Evolutionary conservation across 495 filamentous ascomycete species (phyloP).

Genomic region (Podospora comata): DNA sequence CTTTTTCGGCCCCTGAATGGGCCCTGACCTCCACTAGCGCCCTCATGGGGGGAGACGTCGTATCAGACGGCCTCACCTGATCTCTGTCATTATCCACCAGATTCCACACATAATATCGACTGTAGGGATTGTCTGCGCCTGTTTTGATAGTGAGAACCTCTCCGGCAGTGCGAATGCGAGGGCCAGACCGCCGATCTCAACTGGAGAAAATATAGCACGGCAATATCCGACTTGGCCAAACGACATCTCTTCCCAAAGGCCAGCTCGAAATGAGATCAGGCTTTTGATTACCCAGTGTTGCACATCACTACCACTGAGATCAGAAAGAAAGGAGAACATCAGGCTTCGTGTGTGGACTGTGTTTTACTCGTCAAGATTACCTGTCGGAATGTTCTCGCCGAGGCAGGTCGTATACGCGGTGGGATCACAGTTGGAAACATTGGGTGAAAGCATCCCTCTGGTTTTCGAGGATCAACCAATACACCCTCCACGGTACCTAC

Average conservation of each 20-base stretch:
- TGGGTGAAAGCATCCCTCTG: too few relatives aligned
- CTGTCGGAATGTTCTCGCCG: not conserved
- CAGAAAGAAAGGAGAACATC: not conserved
- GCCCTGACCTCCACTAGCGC: not conserved
- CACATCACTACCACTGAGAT: not conserved
- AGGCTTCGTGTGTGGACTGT: not conserved
- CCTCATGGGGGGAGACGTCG: not conserved
- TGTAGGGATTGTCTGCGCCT: not conserved
- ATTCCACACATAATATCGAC: constrained; percentile 3
- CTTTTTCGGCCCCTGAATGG: not conserved
- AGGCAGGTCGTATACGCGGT: not conserved
- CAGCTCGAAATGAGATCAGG: not conserved
- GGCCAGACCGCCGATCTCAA: not conserved
- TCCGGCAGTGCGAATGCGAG: not conserved
- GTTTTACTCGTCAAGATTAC: not conserved
- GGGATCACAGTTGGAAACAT: too few relatives aligned
- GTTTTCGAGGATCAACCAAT: too few relatives aligned
- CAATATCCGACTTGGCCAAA: not conserved
- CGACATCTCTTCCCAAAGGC: not conserved
- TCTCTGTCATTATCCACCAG: not conserved
- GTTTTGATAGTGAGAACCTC: constrained; percentile 4
- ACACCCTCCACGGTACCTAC: too few relatives aligned
- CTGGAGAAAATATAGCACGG: not conserved
- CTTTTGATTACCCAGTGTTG: too few relatives aligned
- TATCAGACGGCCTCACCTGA: constrained; percentile 7